Base-by-base conservation (phyloP, 1,139 yeast species). In the Kodamaea derodonti region DNA sequence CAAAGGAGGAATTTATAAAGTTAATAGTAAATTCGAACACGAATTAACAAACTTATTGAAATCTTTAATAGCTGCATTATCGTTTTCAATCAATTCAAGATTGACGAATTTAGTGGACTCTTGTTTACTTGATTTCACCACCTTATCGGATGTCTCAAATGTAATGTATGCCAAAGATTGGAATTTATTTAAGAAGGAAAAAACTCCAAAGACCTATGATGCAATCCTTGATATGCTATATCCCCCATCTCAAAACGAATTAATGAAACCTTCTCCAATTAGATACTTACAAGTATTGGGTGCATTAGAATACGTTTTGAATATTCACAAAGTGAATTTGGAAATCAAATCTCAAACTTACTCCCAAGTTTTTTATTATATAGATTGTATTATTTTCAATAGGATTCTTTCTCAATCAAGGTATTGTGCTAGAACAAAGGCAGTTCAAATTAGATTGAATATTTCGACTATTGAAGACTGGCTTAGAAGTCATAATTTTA, bases 381-480 rank as follows among this genome's bases (percentile, higher is more conserved):
- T 87, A 20, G 80, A 90, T 15, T 66, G 81, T 13, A 73, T 76
- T 2, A 51, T 90, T 20, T 90, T 90, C 62, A 90, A 92, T 55
- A 69, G 80, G 36, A 69, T 90, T 24, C 60, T 88, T 34, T 68
- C 78, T 23, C 80, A 74, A 48, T 75, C 82, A 15, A 77, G 71
- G 43, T 83, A 84, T 45, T 71, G 86, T 35, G 77, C 95, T 0
- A 72, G 99, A 39, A 72, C 87, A 2, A 79, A 84, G 45, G 97
- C 97, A 0, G 78, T 92, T 58, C 97, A 92, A 55, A 81, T 92
- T 31, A 69, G 97, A 35, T 72, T 92, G 40, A 92, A 92, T 49
- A 56, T 92, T 8, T 87, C 96, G 0, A 76, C 85, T 3, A 63
- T 92, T 32, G 97, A 92, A 56, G 97, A 92, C 52, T 92, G 98